Conservation (phyloP, 2,329 filamentous ascomycete genomes). For the Fusarium mangiferae region DNA sequence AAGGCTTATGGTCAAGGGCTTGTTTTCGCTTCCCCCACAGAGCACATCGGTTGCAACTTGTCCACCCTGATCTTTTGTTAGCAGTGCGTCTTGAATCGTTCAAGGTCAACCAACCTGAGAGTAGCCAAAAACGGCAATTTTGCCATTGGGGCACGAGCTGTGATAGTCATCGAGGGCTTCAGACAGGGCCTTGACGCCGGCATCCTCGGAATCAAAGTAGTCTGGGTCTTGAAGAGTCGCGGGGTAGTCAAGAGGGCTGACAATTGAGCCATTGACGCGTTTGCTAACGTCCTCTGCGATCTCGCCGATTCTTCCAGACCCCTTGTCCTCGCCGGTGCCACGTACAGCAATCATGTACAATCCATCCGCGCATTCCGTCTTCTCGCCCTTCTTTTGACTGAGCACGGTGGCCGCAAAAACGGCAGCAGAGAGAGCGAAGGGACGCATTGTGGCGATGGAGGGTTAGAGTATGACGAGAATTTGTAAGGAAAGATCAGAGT, state of each 20-base stretch:
- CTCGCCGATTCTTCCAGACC: constrained; percentile 48
- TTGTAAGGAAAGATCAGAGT: background rate
- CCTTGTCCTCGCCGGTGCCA: constrained; percentile 50
- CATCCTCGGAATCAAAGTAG: constrained; percentile 51
- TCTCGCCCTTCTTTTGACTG: constrained; percentile 36
- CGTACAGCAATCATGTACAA: constrained; percentile 55
- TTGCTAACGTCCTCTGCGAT: constrained; percentile 48
- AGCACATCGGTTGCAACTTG: constrained; percentile 52
- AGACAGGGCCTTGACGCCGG: constrained; percentile 48
- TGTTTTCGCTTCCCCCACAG: constrained; percentile 48
- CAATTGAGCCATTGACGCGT: constrained; percentile 48
- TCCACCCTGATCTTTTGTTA: constrained; percentile 47
- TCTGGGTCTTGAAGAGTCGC: constrained; percentile 46
- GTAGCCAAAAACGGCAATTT: constrained; percentile 55
- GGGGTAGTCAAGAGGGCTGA: constrained; percentile 53
- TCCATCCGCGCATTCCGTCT: constrained; percentile 47
- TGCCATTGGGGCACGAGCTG: constrained; percentile 50
- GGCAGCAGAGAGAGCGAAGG: constrained; percentile 33
- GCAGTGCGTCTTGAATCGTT: background rate
- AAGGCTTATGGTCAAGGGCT: constrained; percentile 40
- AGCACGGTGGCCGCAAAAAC: constrained; percentile 39
- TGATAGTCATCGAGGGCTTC: constrained; percentile 47
- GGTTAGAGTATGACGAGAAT: background rate
- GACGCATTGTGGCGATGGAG: constrained; percentile 29
- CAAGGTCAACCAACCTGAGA: constrained; percentile 49